These are phyloP conservation scores for Thecaphora frezii DNA, from an alignment of 1,284 basidiomycete genomes.

Conservation along the genomic window DNA sequence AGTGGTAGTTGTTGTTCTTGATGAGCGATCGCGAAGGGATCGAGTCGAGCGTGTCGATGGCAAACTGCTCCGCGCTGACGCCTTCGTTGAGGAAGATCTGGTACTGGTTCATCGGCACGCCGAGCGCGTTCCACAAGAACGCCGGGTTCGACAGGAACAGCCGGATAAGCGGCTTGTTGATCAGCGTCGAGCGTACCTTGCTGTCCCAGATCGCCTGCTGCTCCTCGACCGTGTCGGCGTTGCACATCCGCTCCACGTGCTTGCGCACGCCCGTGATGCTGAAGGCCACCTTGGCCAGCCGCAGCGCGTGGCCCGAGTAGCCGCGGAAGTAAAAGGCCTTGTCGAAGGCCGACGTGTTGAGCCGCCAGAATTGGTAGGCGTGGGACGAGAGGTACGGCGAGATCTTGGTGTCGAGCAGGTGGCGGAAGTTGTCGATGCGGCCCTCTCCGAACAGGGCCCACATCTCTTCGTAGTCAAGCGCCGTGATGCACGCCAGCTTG, in stretches of 20 bases:
- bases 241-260: constrained; percentile 68
- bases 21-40: constrained; percentile 47
- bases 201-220: constrained; percentile 71
- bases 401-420: constrained; percentile 69
- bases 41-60: constrained; percentile 57
- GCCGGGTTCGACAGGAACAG: constrained; percentile 63
- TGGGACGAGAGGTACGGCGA: constrained; percentile 74
- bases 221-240: constrained; percentile 66
- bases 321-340: constrained; percentile 74
- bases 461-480: constrained; percentile 70
- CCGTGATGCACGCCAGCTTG: constrained; percentile 70
- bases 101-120: constrained; percentile 76
- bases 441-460: constrained; percentile 75
- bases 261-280: constrained; percentile 66
- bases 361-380: constrained; percentile 77
- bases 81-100: constrained; percentile 71
- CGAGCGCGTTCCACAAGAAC: constrained; percentile 81
- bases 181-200: constrained; percentile 68
- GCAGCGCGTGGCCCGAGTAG: constrained; percentile 68
- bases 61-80: constrained; percentile 58
- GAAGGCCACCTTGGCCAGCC: constrained; percentile 70
- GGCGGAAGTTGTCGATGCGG: constrained; percentile 67
- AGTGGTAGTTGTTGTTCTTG: constrained; percentile 57
- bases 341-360: constrained; percentile 69
- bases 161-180: constrained; percentile 69